Percentiles rank a stretch among this genome's conserved stretches.
Conservation (phyloP, 1,284 basidiomycete species). For the Irpex rosettiformis region DNA sequence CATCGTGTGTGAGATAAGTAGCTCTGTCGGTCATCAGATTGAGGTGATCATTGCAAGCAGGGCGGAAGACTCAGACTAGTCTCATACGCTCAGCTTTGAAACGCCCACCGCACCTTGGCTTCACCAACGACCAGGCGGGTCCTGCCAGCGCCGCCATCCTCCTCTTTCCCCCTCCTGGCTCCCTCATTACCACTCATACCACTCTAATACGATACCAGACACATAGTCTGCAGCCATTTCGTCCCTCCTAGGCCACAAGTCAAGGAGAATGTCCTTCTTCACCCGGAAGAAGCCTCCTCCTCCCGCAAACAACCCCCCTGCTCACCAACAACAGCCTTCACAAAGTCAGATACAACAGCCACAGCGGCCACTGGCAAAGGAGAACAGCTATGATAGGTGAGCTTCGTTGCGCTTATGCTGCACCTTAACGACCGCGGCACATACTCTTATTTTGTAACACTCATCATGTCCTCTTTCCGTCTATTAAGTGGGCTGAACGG, state of each 20-base stretch:
- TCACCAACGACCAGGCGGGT: constrained; percentile 23
- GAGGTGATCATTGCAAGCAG: not conserved
- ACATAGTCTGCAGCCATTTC: constrained; percentile 42
- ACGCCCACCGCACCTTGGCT: constrained; percentile 5
- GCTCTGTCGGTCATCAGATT: not conserved
- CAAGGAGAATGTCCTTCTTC: constrained; percentile 87
- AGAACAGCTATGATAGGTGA: constrained; percentile 31
- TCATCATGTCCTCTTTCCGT: constrained; percentile 17
- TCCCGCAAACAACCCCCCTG: constrained; percentile 51
- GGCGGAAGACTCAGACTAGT: not conserved
- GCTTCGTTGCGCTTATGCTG: constrained; percentile 12
- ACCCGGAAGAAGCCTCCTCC: constrained; percentile 69
- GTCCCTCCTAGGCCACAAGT: constrained; percentile 50
- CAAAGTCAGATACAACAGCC: constrained; percentile 25
- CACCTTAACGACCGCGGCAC: constrained; percentile 11
- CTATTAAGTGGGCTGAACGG: constrained; percentile 28
- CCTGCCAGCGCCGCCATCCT: constrained; percentile 19
- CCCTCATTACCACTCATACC: constrained; percentile 9
- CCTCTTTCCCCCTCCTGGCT: constrained; percentile 11
- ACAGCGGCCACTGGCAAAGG: constrained; percentile 29
- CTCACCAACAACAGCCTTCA: constrained; percentile 38
- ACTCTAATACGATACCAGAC: constrained; percentile 12
- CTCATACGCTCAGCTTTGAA: not conserved
- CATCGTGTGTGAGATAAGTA: not conserved
- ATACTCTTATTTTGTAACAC: constrained; percentile 8